Base-by-base conservation (phyloP, 768 basidiomycete genomes). In the Tricholoma matsutake region DNA sequence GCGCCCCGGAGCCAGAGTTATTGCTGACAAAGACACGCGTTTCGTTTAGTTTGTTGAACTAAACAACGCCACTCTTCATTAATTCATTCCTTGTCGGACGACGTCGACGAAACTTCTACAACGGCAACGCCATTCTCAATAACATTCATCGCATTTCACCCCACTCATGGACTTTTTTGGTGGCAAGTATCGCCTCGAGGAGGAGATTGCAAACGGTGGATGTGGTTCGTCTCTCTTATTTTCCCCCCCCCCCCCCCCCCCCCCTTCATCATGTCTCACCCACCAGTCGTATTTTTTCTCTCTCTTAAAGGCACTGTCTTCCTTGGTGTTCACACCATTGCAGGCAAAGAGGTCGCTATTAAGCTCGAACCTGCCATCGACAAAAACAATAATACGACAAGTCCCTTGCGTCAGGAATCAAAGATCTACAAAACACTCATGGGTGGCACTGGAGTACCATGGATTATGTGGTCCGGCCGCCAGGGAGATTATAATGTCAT, bases 401-500 rank as follows among this genome's bases (percentile, higher is more conserved):
- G 87, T 53, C 91, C 91, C 2, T 82, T 95, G 65, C 87, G 89
- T 72, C 92, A 94, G 68, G 94, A 96, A 71, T 88, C 88, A 43
- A 93, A 91, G 75, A 92, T 95, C 41, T 96, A 96, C 83, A 94
- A 93, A 77, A 87, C 88, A 0, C 83, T 96, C 63, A 91, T 90
- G 82, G 93, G 94, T 45, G 92, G 90, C 53, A 86, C 89, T 28
- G 93, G 93, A 41, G 91, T 96, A 0, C 93, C 93, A 0, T 94
- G 91, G 86, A 90, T 95, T 64, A 87, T 94, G 81, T 94, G 92
- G 86, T 92, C 89, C 4, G 94, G 94, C 31, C 88, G 85, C 62
- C 88, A 96, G 70, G 96, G 90, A 31, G 87, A 95, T 73, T 98
- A 95, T 78, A 98, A 98, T 70, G 95, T 98, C 67, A 92, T 99